Evolutionary conservation across 345 rosid genomes (phyloP).

Genomic region (Brassica incana): DNA sequence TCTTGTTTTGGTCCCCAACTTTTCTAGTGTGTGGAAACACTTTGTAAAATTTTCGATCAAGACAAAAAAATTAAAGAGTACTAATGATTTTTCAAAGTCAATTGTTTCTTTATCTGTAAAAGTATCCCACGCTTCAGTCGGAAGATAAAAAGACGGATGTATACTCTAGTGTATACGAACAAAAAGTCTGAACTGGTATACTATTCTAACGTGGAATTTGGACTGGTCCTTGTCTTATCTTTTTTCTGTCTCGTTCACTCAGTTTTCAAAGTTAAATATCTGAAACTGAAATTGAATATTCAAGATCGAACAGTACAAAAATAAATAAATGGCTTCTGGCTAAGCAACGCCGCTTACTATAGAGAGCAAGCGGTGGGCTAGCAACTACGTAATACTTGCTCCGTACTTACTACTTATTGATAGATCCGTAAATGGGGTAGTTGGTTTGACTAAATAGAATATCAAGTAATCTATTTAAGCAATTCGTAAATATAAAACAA

Average conservation of each 20-base stretch:
- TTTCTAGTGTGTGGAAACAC: not conserved
- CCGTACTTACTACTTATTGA: too few species aligned
- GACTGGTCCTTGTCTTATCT: slow-evolving; percentile 28
- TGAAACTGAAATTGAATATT: not conserved
- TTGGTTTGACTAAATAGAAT: too few species aligned
- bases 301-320: not conserved
- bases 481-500: too few species aligned
- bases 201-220: not conserved
- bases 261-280: not conserved
- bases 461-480: too few species aligned
- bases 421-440: too few species aligned
- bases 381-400: not conserved
- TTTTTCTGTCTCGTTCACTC: slow-evolving; percentile 10
- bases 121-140: slow-evolving; percentile 19
- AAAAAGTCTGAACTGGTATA: not conserved
- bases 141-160: not conserved
- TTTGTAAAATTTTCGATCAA: not conserved
- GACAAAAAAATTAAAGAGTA: not conserved
- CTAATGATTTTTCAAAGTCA: slow-evolving; percentile 15
- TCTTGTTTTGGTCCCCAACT: not conserved
- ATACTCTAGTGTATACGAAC: slow-evolving; percentile 5
- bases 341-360: not conserved
- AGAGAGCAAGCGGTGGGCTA: not conserved
- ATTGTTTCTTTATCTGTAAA: not conserved
- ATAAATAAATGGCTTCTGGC: not conserved